These are phyloP conservation scores for Yamadazyma blattariae DNA, from an alignment of 1,139 yeast genomes.

Conservation along the genomic window DNA sequence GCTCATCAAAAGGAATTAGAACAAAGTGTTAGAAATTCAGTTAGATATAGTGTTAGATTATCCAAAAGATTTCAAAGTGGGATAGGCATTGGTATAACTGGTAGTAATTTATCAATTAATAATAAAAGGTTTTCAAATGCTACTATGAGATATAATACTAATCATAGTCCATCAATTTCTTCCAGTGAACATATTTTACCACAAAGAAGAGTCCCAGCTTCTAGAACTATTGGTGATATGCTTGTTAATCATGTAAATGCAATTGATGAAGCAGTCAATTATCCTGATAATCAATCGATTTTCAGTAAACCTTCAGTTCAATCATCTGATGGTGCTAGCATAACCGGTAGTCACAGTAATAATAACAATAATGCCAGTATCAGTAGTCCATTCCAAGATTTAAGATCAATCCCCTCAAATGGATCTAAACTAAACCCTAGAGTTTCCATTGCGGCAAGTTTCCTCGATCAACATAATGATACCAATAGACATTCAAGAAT, in stretches of 20 bases:
- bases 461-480: slow-evolving; percentile 22
- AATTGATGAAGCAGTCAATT: slow-evolving; percentile 52
- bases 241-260: slow-evolving; percentile 58
- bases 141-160: slow-evolving; percentile 16
- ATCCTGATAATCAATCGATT: slow-evolving; percentile 20
- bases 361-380: slow-evolving; percentile 1
- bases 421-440: slow-evolving; percentile 16
- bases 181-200: slow-evolving; percentile 16
- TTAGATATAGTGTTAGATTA: slow-evolving; percentile 66
- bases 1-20: slow-evolving; percentile 71
- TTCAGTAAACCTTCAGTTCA: slow-evolving; percentile 23
- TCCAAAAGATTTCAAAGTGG: slow-evolving; percentile 39
- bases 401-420: slow-evolving; percentile 8
- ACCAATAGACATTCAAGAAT: slow-evolving; percentile 45
- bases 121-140: slow-evolving; percentile 17
- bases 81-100: slow-evolving; percentile 15
- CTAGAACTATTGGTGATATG: slow-evolving; percentile 64
- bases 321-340: slow-evolving; percentile 10
- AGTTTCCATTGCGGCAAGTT: slow-evolving; percentile 36
- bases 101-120: slow-evolving; percentile 21
- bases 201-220: slow-evolving; percentile 18
- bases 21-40: slow-evolving; percentile 81
- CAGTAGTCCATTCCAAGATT: slow-evolving; percentile 8
- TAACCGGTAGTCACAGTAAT: neutral
- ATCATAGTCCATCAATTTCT: slow-evolving; percentile 18